A percentile compares a stretch with the other conserved stretches of the same genome.
These are phyloP conservation scores for Hagleromyces aurorensis DNA, from an alignment of 805 yeast species.

Conservation along the genomic window DNA sequence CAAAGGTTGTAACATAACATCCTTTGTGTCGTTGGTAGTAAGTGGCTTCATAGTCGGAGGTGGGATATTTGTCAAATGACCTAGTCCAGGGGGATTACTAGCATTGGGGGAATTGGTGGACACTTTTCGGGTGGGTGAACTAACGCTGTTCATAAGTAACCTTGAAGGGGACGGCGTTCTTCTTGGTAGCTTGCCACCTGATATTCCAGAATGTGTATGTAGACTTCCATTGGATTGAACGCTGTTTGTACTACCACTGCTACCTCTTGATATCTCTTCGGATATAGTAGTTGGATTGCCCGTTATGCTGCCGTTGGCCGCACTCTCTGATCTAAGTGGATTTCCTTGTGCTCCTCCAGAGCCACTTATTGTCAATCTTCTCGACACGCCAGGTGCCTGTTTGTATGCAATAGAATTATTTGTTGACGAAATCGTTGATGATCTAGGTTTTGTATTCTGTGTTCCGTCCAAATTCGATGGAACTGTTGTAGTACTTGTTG, in stretches of 20 bases:
- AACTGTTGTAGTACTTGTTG: constrained; percentile 18
- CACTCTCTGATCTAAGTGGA: constrained; percentile 14
- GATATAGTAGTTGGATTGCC: constrained; percentile 7
- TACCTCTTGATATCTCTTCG: constrained; percentile 13
- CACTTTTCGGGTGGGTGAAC: constrained; percentile 12
- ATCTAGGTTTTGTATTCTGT: constrained; percentile 33
- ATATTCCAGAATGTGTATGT: constrained; percentile 2
- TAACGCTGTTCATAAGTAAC: constrained; percentile 3
- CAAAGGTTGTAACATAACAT: constrained; percentile 29
- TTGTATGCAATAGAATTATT: constrained; percentile 17
- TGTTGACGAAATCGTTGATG: constrained; percentile 27
- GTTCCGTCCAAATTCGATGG: constrained; percentile 31
- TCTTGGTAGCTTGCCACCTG: constrained; percentile 4
- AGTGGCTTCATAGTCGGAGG: constrained; percentile 37
- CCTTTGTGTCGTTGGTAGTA: constrained; percentile 16
- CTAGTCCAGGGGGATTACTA: not conserved
- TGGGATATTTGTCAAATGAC: constrained; percentile 25
- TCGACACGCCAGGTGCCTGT: constrained; percentile 19
- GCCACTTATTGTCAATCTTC: constrained; percentile 28
- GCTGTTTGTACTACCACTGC: constrained; percentile 10
- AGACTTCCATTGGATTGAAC: constrained; percentile 3
- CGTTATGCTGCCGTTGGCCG: constrained; percentile 4
- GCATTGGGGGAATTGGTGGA: constrained; percentile 6
- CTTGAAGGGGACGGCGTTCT: constrained; percentile 12
- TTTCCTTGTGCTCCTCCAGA: constrained; percentile 14